Evolutionary conservation across 176 grass and related monocot genomes (phyloP), one percentile per base, ranked within the genome.

Genomic region (Echinochloa phyllopogon): DNA sequence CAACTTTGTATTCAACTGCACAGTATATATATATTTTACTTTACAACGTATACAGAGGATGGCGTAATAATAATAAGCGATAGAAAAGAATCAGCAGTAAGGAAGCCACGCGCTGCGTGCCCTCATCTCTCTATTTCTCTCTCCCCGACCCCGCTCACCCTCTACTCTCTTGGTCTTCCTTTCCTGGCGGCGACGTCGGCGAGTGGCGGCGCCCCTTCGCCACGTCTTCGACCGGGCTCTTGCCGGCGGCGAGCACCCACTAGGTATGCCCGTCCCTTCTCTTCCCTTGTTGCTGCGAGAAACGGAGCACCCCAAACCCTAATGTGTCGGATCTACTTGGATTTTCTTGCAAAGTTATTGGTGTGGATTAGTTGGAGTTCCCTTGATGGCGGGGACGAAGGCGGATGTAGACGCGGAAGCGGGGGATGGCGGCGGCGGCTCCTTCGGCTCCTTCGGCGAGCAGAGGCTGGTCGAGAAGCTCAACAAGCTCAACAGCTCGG

Each of bases 391-490:
- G 84, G 74, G 41, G 11, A 33, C 39, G 66, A 90, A 86, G 74
- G 74, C 84, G 48, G 88, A 86, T 10, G 39, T 58, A 2, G 86
- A 82, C 56, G 58, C 79, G 66, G 84, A 87, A 21, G 42, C 75
- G 18, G 48, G 49, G 9, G 78, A 48, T 27, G 88, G 64, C 38
- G 64, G 65, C 55, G 87, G 40, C 57, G 8, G 67, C 41, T 21
- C 1, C 2, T 50, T 47, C 2, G 66, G 83, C 44, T 77, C 81
- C 82, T 99, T 99, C 89, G 94, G 88, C 82, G 94, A 99, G 76
- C 94, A 89, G 41, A 82, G 86, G 38, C 82, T 99, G 72, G 88
- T 85, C 41, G 91, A 99, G 72, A 99, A 99, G 89, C 91, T 99
- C 13, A 82, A 69, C 42, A 96, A 91, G 86, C 91, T 99, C 68